These are phyloP conservation scores for Anisogramma anomala DNA, from an alignment of 2,329 filamentous ascomycete genomes.

Conservation along the genomic window DNA sequence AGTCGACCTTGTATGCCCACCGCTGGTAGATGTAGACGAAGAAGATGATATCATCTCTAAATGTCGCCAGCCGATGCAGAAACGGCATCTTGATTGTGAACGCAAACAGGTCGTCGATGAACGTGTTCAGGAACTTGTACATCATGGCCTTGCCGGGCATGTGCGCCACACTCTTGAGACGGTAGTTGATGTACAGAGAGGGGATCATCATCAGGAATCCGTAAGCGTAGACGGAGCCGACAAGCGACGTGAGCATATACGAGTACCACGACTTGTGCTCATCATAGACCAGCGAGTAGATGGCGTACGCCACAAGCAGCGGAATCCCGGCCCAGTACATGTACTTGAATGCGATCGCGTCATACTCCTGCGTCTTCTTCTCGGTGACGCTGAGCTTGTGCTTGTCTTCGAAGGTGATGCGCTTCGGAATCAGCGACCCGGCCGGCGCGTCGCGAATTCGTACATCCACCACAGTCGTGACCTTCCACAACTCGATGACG, in stretches of 20 bases:
- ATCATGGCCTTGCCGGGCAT: slow-evolving; percentile 96
- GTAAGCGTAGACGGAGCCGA: slow-evolving; percentile 93
- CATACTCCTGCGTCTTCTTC: slow-evolving; percentile 96
- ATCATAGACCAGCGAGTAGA: slow-evolving; percentile 86
- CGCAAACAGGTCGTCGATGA: slow-evolving; percentile 96
- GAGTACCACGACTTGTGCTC: slow-evolving; percentile 97
- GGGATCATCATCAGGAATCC: slow-evolving; percentile 99
- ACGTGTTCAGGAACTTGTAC: slow-evolving; percentile 97
- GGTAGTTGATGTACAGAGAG: slow-evolving; percentile 96
- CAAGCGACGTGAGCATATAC: slow-evolving; percentile 87
- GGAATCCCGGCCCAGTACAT: slow-evolving; percentile 89
- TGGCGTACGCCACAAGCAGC: slow-evolving; percentile 76
- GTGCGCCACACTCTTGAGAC: slow-evolving; percentile 87
- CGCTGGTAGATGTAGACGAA: slow-evolving; percentile 95
- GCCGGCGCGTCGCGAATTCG: slow-evolving; percentile 58
- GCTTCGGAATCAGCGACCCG: slow-evolving; percentile 65
- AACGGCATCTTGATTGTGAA: slow-evolving; percentile 99
- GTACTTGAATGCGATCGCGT: slow-evolving; percentile 94
- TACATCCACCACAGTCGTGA: slow-evolving; percentile 90
- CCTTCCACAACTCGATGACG: slow-evolving; percentile 70
- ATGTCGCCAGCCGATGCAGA: slow-evolving; percentile 79
- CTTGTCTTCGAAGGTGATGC: slow-evolving; percentile 85
- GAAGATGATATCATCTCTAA: slow-evolving; percentile 95
- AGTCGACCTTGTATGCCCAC: slow-evolving; percentile 86
- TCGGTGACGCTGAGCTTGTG: slow-evolving; percentile 91